Evolutionary conservation across 2,329 filamentous ascomycete genomes (phyloP), one percentile per base, ranked within the genome.

Genomic region (Fusarium stilboides): DNA sequence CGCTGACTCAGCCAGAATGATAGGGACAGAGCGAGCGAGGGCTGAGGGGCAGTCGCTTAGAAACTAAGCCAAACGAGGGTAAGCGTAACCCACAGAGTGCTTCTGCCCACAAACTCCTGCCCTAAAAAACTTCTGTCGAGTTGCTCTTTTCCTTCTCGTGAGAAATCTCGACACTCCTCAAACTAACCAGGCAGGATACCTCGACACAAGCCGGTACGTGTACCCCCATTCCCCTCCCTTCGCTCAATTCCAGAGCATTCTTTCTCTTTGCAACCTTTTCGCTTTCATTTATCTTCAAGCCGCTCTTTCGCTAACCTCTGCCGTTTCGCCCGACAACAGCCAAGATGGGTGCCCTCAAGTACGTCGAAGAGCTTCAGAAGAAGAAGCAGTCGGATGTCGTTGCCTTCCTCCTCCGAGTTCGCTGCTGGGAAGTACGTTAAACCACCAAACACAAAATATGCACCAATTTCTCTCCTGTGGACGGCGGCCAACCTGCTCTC

Each of bases 361-460:
- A 97, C 89, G 94, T 99, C 88, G 97, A 99, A 91, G 96, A 99
- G 91, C 92, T 99, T 89, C 94, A 98, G 87, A 98, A 99, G 94
- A 98, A 97, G 94, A 99, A 99, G 94, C 96, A 99, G 92, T 97
- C 94, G 85, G 96, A 99, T 91, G 92, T 99, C 83, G 93, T 98
- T 89, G 94, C 94, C 89, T 99, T 99, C 91, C 92, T 99, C 88
- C 94, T 98, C 86, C 95, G 94, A 85, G 94, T 97, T 83, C 94
- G 96, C 88, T 99, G 96, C 94, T 99, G 96, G 96, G 96, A 99
- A 93, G 95, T 95, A 89, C 87, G 89, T 89, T 88, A 79, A 87
- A 65, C 62, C 55, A 65, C 61, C 59, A 51, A 57, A 24, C 28
- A 22, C 20, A 15, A 40, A 80, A 77, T 76, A 74, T 50, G 57